Conservation (phyloP, 495 filamentous ascomycete species). For the Chaetomium cochliodes region DNA sequence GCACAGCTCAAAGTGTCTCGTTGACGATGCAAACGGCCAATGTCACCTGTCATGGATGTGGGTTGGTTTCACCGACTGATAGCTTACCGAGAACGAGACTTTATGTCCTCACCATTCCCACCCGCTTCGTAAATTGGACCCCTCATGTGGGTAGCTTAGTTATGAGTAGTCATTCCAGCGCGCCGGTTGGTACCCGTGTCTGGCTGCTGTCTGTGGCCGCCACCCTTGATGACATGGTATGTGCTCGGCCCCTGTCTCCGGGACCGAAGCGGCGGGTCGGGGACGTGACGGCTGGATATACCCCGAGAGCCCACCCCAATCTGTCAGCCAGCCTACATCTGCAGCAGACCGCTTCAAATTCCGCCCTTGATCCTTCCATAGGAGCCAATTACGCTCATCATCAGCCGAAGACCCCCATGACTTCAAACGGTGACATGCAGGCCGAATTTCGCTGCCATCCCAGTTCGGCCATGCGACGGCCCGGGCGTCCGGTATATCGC, state of each 20-base stretch:
- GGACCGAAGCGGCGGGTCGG: constrained; percentile 30
- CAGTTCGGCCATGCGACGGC: too few species aligned
- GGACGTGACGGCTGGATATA: constrained; percentile 5
- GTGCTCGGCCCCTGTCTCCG: constrained; percentile 12
- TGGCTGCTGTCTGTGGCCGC: background rate
- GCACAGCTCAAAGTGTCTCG: too few species aligned
- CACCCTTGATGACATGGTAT: background rate
- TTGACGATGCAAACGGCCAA: background rate
- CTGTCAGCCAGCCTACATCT: background rate
- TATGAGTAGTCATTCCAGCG: background rate
- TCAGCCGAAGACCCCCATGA: background rate
- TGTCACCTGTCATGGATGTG: background rate
- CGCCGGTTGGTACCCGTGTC: constrained; percentile 3
- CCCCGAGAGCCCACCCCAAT: constrained; percentile 4
- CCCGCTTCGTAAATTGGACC: too few species aligned
- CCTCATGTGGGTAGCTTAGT: too few species aligned
- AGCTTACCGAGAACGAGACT: background rate
- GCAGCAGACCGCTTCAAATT: background rate
- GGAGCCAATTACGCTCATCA: background rate
- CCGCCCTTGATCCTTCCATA: background rate
- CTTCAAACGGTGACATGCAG: too few species aligned
- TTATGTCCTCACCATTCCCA: background rate
- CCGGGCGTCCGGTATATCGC: too few species aligned
- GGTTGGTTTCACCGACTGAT: background rate
- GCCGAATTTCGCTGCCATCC: too few species aligned